These are phyloP conservation scores for Grammothele lineata DNA, from an alignment of 768 basidiomycete genomes.

Conservation along the genomic window DNA sequence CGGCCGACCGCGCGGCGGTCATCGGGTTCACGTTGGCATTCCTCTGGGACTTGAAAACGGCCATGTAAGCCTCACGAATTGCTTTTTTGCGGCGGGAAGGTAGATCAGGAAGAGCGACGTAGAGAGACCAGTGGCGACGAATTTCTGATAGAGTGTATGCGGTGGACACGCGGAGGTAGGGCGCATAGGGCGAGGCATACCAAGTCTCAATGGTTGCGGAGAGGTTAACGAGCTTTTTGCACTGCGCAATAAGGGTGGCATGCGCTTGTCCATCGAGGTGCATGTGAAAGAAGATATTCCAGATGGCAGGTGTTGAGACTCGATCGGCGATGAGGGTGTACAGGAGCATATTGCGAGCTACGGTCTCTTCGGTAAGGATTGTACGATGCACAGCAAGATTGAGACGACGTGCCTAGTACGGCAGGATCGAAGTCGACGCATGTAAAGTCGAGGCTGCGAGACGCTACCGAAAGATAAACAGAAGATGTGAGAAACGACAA, in stretches of 20 bases:
- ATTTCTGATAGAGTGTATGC: slow-evolving; percentile 12
- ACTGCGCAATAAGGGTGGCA: slow-evolving; percentile 1
- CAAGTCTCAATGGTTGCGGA: slow-evolving; percentile 4
- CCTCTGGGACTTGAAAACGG: slow-evolving; percentile 14
- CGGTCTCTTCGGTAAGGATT: no score
- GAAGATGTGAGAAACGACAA: background rate
- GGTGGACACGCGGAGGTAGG: slow-evolving; percentile 4
- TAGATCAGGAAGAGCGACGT: slow-evolving; percentile 25
- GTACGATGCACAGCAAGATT: background rate
- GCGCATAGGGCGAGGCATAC: slow-evolving; percentile 6
- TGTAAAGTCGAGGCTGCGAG: slow-evolving; percentile 11
- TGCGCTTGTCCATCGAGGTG: slow-evolving; percentile 7
- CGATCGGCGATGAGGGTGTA: slow-evolving; percentile 5
- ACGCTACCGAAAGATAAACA: background rate
- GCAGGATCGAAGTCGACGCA: slow-evolving; percentile 18
- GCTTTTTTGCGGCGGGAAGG: slow-evolving; percentile 21
- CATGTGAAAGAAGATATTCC: slow-evolving; percentile 17
- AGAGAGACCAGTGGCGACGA: slow-evolving; percentile 21
- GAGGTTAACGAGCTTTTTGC: slow-evolving; percentile 6
- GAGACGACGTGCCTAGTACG: slow-evolving; percentile 10
- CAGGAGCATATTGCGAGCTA: slow-evolving; percentile 19
- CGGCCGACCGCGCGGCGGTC: slow-evolving; percentile 30
- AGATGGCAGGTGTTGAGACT: background rate
- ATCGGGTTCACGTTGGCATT: background rate
- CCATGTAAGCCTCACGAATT: slow-evolving; percentile 20